phyloP scores from a whole-genome alignment of 768 basidiomycete genomes.

The Mycena filopes region DNA sequence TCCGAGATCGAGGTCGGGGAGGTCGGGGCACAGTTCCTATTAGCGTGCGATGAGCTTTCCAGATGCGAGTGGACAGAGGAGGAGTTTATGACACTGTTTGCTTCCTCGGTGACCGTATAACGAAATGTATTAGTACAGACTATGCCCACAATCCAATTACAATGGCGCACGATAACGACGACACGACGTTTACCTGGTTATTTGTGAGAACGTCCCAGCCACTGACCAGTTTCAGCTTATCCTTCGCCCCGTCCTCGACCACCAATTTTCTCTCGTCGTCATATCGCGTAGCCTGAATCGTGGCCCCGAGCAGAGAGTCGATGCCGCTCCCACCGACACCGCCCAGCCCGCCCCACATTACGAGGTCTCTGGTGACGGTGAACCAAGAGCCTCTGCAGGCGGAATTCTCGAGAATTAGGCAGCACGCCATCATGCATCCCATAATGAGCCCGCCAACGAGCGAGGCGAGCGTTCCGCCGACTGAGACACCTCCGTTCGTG shows the following conservation, averaged over 20 bases:
- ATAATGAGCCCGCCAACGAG: constrained; percentile 78
- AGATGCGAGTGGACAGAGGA: constrained; percentile 33
- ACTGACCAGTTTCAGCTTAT: constrained; percentile 59
- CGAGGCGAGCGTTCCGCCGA: constrained; percentile 79
- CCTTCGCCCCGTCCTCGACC: constrained; percentile 60
- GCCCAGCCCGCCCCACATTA: constrained; percentile 74
- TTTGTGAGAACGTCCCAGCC: constrained; percentile 83
- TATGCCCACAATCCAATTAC: constrained; percentile 22
- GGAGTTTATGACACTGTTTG: constrained; percentile 31
- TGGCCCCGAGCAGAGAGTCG: constrained; percentile 90
- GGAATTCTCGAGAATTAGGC: constrained; percentile 70
- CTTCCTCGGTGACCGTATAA: constrained; percentile 7
- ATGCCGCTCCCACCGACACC: constrained; percentile 85
- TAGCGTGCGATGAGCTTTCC: constrained; percentile 29
- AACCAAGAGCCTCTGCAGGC: constrained; percentile 57
- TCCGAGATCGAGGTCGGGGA: neutral
- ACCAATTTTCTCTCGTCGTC: constrained; percentile 69
- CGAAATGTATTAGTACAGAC: constrained; percentile 9
- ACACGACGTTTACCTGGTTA: constrained; percentile 69
- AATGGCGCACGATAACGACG: constrained; percentile 21
- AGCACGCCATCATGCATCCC: constrained; percentile 67
- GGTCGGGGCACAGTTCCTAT: constrained; percentile 13
- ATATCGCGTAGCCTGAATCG: constrained; percentile 84
- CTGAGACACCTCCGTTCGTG: constrained; percentile 89
- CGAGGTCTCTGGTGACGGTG: constrained; percentile 51